Base-by-base conservation (phyloP, 768 basidiomycete genomes). In the Mycena pura region DNA sequence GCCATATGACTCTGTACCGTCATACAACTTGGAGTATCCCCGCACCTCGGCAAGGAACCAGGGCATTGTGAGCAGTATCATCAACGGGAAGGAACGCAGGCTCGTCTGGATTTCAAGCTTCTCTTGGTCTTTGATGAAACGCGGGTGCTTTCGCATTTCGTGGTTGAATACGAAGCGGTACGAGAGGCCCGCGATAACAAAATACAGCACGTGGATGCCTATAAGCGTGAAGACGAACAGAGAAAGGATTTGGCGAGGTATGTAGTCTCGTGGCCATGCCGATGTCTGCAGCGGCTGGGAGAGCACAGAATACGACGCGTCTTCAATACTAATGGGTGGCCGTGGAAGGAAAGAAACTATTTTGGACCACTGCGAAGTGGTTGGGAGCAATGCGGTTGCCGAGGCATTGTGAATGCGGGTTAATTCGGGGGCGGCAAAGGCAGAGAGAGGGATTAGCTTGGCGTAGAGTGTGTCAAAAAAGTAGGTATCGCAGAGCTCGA, bases 1-100 rank as follows among this genome's bases (percentile, higher is more conserved):
- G 28, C 95, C 95, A 66, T 93, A 95, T 0, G 95, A 87, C 45
- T 84, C 86, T 36, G 94, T 73, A 45, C 88, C 81, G 62, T 92
- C 85, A 71, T 98, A 99, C 40, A 98, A 68, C 71, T 74, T 83
- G 3, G 90, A 88, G 66, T 91, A 84, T 0, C 97, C 97, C 76
- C 90, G 83, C 15, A 96, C 93, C 73, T 99, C 97, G 10, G 82
- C 92, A 69, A 92, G 78, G 80, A 99, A 99, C 91, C 92, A 97
- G 0, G 97, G 97, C 13, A 98, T 79, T 0, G 95, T 99, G 49
- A 98, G 74, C 24, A 91, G 64, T 24, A 82, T 90, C 84, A 99
- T 96, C 3, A 72, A 75, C 0, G 95, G 96, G 71, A 96, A 96
- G 0, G 93, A 88, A 41, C 82, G 79, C 48, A 97, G 57, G 60